Base-by-base conservation (phyloP, 2,329 filamentous ascomycete species). In the Penicillium capsulatum region DNA sequence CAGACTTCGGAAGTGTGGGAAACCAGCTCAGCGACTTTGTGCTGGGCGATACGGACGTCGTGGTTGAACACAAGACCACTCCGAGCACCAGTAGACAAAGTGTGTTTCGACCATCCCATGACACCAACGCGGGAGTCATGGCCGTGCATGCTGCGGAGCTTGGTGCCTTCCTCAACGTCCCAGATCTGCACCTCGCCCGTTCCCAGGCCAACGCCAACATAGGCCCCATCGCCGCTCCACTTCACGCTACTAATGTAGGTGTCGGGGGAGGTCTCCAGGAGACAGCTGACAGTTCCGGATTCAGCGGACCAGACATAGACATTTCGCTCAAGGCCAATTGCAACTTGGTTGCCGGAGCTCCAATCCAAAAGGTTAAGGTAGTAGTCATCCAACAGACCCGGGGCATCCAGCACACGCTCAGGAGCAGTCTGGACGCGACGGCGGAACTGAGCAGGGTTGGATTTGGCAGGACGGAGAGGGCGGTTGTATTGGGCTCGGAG, bases 221-320 rank as follows among this genome's bases (percentile, higher is more conserved):
- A 97, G 20, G 91, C 90, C 44, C 92, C 92, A 60, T 98, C 92
- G 35, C 86, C 88, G 47, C 90, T 96, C 92, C 92, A 98, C 73
- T 97, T 97, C 60, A 98, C 91, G 53, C 90, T 96, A 72, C 90
- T 94, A 59, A 98, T 82, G 64, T 98, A 97, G 14, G 91, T 97
- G 65, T 98, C 92, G 14, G 86, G 75, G 40, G 80, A 78, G 34
- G 87, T 88, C 72, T 98, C 91, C 35, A 97, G 73, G 16, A 98
- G 81, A 58, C 85, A 91, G 71, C 79, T 86, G 47, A 98, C 92
- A 11, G 83, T 81, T 44, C 92, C 92, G 59, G 88, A 84, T 53
- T 97, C 92, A 10, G 92, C 92, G 24, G 92, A 97, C 92, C 92
- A 98, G 55, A 98, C 86, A 60, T 98, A 98, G 56, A 98, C 92